These are phyloP conservation scores for Cadophora sp. DNA, from an alignment of 2,329 filamentous ascomycete species.

Conservation along the genomic window DNA sequence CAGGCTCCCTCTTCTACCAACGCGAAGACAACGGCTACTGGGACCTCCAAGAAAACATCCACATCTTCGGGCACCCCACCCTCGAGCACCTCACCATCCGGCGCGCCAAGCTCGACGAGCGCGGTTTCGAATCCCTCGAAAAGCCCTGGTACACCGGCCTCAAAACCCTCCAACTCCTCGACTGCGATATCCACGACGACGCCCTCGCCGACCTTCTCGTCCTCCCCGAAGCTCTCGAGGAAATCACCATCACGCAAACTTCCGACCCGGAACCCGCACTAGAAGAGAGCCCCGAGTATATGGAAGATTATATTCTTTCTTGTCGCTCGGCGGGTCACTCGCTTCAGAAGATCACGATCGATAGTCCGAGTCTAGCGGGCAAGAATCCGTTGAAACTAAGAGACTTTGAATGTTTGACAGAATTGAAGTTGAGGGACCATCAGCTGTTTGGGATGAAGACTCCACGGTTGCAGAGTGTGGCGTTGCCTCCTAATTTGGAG, in stretches of 20 bases:
- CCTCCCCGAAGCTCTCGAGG: constrained; percentile 52
- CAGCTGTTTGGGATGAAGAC: constrained; percentile 55
- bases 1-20: constrained; percentile 51
- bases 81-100: constrained; percentile 54
- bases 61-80: constrained; percentile 57
- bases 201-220: constrained; percentile 50
- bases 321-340: constrained; percentile 51
- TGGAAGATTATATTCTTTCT: constrained; percentile 55
- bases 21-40: constrained; percentile 52
- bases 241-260: constrained; percentile 57
- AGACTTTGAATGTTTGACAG: constrained; percentile 51
- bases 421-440: constrained; percentile 53
- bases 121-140: constrained; percentile 56
- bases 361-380: constrained; percentile 49
- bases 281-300: constrained; percentile 55
- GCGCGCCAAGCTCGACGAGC: constrained; percentile 53
- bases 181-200: constrained; percentile 58
- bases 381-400: constrained; percentile 52
- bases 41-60: constrained; percentile 58
- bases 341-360: constrained; percentile 53
- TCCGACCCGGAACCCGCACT: constrained; percentile 45
- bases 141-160: constrained; percentile 54
- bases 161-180: constrained; percentile 52
- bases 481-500: constrained; percentile 53
- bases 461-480: constrained; percentile 55